Evolutionary conservation across 1,284 basidiomycete species (phyloP), one percentile per base, ranked within the genome.

Genomic region (Ustilago cynodontis): DNA sequence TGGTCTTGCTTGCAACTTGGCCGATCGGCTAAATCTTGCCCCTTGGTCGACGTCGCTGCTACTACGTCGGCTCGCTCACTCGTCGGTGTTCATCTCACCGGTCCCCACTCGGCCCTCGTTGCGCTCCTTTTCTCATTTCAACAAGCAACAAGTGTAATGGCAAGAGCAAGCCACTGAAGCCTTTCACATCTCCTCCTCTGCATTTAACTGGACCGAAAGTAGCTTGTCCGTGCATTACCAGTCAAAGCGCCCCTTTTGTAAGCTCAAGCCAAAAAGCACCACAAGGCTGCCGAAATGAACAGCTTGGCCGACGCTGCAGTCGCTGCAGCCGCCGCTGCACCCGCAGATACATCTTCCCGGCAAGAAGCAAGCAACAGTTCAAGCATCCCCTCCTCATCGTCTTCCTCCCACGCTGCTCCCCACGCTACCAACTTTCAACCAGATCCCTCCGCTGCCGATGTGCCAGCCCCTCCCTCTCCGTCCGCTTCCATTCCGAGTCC

Each of bases 301-400:
- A 75, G 67, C 61, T 56, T 75, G 55, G 72, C 72, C 33, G 72
- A 75, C 35, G 72, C 72, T 20, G 67, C 72, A 20, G 43, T 28
- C 20, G 50, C 65, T n/a, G 72, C 49, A 51, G 56, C 70, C 9
- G 59, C 70, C 22, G 29, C 59, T 39, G 20, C 52, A 20, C 37
- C 64, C n/a, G n/a, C n/a, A 16, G 47, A 51, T 54, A 29, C 64
- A 28, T 41, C 67, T 20, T 39, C 41, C 16, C 61, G 28, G 29
- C 53, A 61, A 39, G 68, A 62, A 49, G 39, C 39, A 16, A 50
- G 24, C 28, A 47, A 54, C 26, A 52, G 56, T 47, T 53, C 58
- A 16, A 47, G 33, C 53, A 6, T 56, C 6, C 24, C 67, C 49
- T 63, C 63, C 7, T 45, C 59, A 11, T 53, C 59, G 26, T 55